These are phyloP conservation scores for Jamesozyma lodderae DNA, from an alignment of 805 yeast genomes.

Conservation along the genomic window DNA sequence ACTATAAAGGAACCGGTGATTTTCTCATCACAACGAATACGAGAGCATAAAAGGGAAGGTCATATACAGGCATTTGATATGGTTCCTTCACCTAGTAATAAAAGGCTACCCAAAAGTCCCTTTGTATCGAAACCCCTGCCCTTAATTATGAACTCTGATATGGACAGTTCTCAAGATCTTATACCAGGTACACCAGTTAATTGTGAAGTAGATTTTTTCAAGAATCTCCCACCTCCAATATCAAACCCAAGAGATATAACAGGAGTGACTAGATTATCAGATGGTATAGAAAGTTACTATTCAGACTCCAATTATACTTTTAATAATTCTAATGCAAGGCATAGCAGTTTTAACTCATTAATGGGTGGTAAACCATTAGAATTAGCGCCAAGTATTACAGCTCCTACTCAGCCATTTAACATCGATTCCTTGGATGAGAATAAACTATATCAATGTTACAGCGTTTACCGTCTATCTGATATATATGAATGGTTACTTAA, in stretches of 20 bases:
- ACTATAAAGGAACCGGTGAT: too few species aligned
- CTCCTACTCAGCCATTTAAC: conserved; percentile 51
- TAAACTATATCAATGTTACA: conserved; percentile 42
- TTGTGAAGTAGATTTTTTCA: conserved; percentile 7
- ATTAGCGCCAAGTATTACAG: conserved; percentile 28
- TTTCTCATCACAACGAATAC: too few species aligned
- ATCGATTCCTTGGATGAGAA: conserved; percentile 39
- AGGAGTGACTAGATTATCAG: conserved; percentile 21
- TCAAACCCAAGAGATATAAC: conserved; percentile 16
- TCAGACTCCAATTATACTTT: conserved; percentile 30
- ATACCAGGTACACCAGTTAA: not conserved
- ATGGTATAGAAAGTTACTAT: conserved; percentile 26
- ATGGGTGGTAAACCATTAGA: conserved; percentile 28
- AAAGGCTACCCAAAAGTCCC: not conserved
- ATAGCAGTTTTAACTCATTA: conserved; percentile 27
- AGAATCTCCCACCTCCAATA: conserved; percentile 16
- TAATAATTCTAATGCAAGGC: conserved; percentile 25
- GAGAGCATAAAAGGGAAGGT: too few species aligned
- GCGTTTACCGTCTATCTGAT: conserved; percentile 39
- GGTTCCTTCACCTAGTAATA: too few species aligned
- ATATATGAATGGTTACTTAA: conserved; percentile 47
- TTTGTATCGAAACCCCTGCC: not conserved
- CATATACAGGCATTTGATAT: too few species aligned
- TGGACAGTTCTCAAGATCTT: not conserved
- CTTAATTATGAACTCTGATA: not conserved